Evolutionary conservation across 2,329 filamentous ascomycete species (phyloP).

Genomic region (Paraphoma sp.): DNA sequence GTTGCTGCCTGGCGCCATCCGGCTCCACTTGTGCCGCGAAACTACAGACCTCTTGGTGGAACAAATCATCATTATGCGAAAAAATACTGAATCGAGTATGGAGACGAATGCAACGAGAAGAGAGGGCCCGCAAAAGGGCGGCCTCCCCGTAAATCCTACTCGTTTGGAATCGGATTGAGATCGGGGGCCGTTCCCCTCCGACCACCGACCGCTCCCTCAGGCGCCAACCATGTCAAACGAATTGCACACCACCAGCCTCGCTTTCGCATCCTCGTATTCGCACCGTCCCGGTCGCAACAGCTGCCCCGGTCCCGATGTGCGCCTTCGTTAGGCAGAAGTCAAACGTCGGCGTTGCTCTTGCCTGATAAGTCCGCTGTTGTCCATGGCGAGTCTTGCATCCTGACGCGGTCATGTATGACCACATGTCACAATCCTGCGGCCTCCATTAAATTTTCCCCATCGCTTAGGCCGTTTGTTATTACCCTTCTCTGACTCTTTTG

Average conservation of each 20-base stretch:
- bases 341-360: background rate
- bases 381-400: background rate
- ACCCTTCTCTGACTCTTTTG: background rate
- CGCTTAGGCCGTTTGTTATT: too few species aligned
- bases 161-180: background rate
- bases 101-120: background rate
- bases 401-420: background rate
- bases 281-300: background rate
- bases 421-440: too few species aligned
- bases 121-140: background rate
- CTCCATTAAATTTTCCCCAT: too few species aligned
- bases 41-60: background rate
- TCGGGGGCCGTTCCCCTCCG: background rate
- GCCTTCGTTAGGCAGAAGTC: background rate
- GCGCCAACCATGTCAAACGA: background rate
- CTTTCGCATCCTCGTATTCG: background rate
- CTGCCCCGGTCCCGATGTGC: too few species aligned
- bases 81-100: background rate
- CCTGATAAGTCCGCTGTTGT: background rate
- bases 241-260: background rate
- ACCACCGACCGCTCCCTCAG: background rate
- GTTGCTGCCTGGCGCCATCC: background rate
- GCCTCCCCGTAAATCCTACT: background rate
- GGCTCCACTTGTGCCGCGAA: background rate
- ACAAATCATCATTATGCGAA: background rate